These are phyloP conservation scores for Kazachstania viticola DNA, from an alignment of 805 yeast genomes.

Conservation along the genomic window DNA sequence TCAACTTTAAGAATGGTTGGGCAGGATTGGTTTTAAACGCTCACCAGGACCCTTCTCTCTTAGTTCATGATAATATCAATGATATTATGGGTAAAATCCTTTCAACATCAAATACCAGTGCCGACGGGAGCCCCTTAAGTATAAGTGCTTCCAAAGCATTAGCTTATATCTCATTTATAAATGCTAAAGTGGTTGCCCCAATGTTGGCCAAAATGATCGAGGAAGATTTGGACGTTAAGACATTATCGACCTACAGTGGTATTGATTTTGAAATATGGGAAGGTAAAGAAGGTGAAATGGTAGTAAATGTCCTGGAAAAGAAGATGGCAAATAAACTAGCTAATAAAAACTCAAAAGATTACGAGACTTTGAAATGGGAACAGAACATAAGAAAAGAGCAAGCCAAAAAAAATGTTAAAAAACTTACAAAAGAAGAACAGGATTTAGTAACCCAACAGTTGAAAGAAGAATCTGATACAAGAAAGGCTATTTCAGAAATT, in stretches of 20 bases:
- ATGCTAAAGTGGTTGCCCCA: slow-evolving; percentile 47
- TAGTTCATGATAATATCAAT: slow-evolving; percentile 30
- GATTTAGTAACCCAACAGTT: slow-evolving; percentile 49
- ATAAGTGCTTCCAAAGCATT: slow-evolving; percentile 42
- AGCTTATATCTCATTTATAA: slow-evolving; percentile 41
- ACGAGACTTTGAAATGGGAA: slow-evolving; percentile 85
- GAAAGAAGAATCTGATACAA: slow-evolving; percentile 44
- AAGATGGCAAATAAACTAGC: slow-evolving; percentile 35
- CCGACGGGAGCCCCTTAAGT: slow-evolving; percentile 22
- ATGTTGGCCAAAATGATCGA: slow-evolving; percentile 33
- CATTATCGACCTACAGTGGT: slow-evolving; percentile 32
- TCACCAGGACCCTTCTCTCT: slow-evolving; percentile 48
- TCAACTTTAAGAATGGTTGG: slow-evolving; percentile 53
- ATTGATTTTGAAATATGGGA: slow-evolving; percentile 53
- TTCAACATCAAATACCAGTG: slow-evolving; percentile 10
- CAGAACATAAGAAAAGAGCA: slow-evolving; percentile 67
- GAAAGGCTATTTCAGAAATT: slow-evolving; percentile 33
- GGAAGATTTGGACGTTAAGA: slow-evolving; percentile 30
- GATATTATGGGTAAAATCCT: slow-evolving; percentile 12
- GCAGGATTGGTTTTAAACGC: slow-evolving; percentile 57
- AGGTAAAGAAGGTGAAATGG: slow-evolving; percentile 58
- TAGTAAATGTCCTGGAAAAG: slow-evolving; percentile 46
- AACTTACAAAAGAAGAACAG: slow-evolving; percentile 70
- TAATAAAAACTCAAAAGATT: slow-evolving; percentile 70
- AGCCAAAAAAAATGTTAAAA: slow-evolving; percentile 39